Base-by-base conservation (phyloP, 2,329 filamentous ascomycete genomes). In the Scolecobasidium constrictum region DNA sequence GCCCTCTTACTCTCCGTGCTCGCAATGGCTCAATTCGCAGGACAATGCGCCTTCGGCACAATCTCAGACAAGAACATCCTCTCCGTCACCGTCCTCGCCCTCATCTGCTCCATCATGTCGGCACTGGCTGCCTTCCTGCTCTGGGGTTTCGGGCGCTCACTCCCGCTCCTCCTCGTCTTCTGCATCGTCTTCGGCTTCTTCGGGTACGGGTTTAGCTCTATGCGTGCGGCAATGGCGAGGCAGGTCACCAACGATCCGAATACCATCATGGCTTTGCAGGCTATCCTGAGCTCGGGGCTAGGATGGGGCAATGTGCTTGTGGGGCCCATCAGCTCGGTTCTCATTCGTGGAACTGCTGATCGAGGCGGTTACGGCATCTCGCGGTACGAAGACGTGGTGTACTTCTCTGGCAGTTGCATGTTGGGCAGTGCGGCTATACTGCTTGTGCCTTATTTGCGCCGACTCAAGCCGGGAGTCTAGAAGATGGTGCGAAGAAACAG, bases 71-170 rank as follows among this genome's bases (percentile, higher is more conserved):
- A 53, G 17, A 31, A 31, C 20, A 38, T 20, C 35, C 60, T 57
- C 37, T 55, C 64, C 43, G 58, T 65, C 12, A 58, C 58, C 0
- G 58, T 56, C 11, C 63, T 56, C 20, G 56, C 66, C 6, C 41
- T 60, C 2, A 53, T 64, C 13, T 60, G 58, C 4, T 58, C 60
- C 0, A 38, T 63, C 13, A 61, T 59, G 6, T 58, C 58, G 17
- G 53, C 58, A 4, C 23, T 59, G 5, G 52, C 56, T 3, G 59
- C 62, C 3, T 64, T 68, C 47, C 50, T 68, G 18, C 56, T 72
- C 20, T 71, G 71, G 58, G 66, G 68, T 13, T 48, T 68, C 1
- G 59, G 64, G 2, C 67, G 65, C 13, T 60, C 54, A 15, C 46
- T 66, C 33, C 47, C 60, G 12, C 54, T 59, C 46, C 50, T 68